phyloP scores from a whole-genome alignment of 371 early-diverging fungal species.

The Batrachochytrium dendrobatidis region DNA sequence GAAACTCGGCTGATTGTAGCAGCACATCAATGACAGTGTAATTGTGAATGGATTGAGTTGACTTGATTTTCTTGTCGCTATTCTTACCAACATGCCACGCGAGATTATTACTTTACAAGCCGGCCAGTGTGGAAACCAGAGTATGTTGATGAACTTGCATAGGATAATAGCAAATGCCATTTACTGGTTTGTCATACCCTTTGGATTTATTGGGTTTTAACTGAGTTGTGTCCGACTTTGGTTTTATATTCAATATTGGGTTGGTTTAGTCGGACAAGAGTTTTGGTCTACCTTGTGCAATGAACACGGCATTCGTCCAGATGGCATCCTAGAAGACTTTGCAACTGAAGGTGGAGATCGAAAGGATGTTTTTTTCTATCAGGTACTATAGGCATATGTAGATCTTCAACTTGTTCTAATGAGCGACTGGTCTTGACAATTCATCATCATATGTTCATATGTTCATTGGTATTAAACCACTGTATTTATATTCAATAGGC shows the following conservation, averaged over 20 bases:
- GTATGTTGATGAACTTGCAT: conserved; percentile 15
- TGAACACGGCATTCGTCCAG: conserved; percentile 55
- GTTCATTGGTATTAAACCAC: no score
- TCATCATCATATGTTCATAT: conserved; percentile 63
- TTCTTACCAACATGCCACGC: conserved; percentile 19
- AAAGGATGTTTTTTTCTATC: conserved; percentile 99
- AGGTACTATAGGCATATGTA: conserved; percentile 91
- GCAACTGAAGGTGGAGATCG: conserved; percentile 82
- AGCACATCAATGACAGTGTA: no score
- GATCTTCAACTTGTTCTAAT: conserved; percentile 87
- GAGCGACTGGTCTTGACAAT: conserved; percentile 90
- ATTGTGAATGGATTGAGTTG: no score
- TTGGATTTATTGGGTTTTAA: no score
- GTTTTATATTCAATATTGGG: no score
- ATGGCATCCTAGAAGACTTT: conserved; percentile 47
- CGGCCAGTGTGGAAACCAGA: conserved; percentile 75
- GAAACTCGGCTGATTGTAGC: no score
- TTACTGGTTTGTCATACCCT: no score
- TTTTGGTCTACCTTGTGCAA: conserved; percentile 57
- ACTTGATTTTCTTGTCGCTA: no score
- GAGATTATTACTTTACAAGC: conserved; percentile 91
- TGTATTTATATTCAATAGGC: no score
- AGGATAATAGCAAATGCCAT: no score
- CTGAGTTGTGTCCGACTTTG: no score
- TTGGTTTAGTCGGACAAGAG: conserved; percentile 52